These are phyloP conservation scores for Thymus mandschuricus DNA, from an alignment of 257 asterid genomes.

Conservation along the genomic window DNA sequence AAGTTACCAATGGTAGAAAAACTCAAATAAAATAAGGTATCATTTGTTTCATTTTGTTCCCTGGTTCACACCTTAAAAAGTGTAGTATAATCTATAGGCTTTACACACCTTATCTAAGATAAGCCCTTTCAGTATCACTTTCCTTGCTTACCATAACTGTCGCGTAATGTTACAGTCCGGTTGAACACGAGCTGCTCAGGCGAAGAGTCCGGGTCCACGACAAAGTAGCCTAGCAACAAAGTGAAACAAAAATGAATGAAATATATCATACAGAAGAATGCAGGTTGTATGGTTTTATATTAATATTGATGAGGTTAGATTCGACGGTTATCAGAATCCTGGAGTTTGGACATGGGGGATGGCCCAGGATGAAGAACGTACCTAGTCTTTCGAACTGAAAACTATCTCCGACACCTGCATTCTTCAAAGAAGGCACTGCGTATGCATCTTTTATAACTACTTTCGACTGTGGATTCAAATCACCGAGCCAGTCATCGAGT, in stretches of 20 bases:
- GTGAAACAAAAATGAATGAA: background rate
- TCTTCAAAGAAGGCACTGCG: slow-evolving; percentile 63
- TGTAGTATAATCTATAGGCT: background rate
- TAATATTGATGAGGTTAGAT: background rate
- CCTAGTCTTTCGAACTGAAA: slow-evolving; percentile 98
- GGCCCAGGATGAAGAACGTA: slow-evolving; percentile 35
- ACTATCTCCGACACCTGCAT: slow-evolving; percentile 69
- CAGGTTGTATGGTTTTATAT: background rate
- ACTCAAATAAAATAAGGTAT: too few relatives aligned
- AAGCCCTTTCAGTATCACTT: slow-evolving; percentile 42
- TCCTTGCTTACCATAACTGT: slow-evolving; percentile 61
- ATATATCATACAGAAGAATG: background rate
- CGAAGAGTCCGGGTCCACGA: slow-evolving; percentile 65
- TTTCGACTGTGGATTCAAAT: slow-evolving; percentile 78
- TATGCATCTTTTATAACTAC: slow-evolving; percentile 63
- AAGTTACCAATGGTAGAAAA: too few relatives aligned
- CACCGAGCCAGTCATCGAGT: slow-evolving; percentile 85
- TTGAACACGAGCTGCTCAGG: slow-evolving; percentile 71
- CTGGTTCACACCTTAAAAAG: too few relatives aligned
- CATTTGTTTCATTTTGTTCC: too few relatives aligned
- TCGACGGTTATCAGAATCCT: background rate
- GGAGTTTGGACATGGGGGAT: background rate
- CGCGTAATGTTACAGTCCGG: slow-evolving; percentile 77
- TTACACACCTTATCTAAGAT: background rate
- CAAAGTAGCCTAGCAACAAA: slow-evolving; percentile 64